These are phyloP conservation scores for Gastrolobium villosum DNA, from an alignment of 306 rosid species.

Conservation along the genomic window DNA sequence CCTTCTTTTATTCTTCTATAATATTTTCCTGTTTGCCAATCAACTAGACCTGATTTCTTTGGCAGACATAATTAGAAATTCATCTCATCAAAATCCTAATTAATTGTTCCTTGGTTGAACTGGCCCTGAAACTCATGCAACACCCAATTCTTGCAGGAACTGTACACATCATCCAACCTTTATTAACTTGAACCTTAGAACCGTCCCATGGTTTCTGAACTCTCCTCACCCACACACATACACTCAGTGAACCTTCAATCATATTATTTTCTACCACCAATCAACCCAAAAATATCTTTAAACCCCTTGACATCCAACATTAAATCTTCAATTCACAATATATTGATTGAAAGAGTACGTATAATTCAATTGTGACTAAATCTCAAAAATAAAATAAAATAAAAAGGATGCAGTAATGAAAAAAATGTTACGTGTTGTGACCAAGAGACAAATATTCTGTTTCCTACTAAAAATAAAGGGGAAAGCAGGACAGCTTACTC, in stretches of 20 bases:
- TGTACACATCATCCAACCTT: constrained; percentile 2
- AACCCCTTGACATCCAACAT: background rate
- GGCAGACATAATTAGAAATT: background rate
- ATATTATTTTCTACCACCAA: background rate
- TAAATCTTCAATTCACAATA: constrained; percentile 7
- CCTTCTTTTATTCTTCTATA: background rate
- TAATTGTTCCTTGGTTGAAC: constrained; percentile 19
- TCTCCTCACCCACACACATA: constrained; percentile 14
- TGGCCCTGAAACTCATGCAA: constrained; percentile 32
- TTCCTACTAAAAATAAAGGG: background rate
- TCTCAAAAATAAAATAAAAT: background rate
- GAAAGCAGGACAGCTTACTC: background rate
- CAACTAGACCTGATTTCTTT: constrained; percentile 19
- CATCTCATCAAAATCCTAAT: background rate
- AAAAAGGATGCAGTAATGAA: background rate
- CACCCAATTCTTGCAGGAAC: constrained; percentile 24
- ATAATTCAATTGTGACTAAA: constrained; percentile 6
- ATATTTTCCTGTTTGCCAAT: background rate
- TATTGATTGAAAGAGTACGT: background rate
- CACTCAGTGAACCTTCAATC: constrained; percentile 1
- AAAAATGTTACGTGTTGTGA: constrained; percentile 12
- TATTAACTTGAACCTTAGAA: constrained; percentile 22
- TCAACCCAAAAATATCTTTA: constrained; percentile 1
- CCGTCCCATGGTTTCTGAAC: background rate
- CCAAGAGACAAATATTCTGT: background rate